Percentiles rank a stretch among this genome's conserved stretches.
Evolutionary conservation across 2,329 filamentous ascomycete genomes (phyloP).

Genomic region (Boeremia lycopersici): DNA sequence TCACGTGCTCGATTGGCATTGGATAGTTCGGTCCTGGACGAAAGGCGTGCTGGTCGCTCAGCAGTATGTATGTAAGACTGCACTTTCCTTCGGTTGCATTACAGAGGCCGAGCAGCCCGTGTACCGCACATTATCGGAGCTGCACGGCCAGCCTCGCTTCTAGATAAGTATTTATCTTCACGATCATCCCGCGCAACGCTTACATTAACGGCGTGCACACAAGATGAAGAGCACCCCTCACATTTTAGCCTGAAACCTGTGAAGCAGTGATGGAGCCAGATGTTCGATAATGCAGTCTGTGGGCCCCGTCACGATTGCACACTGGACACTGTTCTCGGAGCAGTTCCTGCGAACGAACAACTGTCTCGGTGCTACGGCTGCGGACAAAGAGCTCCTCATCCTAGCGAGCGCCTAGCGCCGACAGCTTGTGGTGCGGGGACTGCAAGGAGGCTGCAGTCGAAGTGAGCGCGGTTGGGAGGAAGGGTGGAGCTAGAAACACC

Average conservation of each 20-base stretch:
- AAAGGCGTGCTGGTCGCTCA: neutral
- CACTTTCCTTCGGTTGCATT: neutral
- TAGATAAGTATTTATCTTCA: too few species aligned
- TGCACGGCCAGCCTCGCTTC: too few species aligned
- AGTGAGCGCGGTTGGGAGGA: neutral
- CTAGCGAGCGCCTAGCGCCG: slow-evolving; percentile 16
- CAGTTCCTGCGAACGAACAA: neutral
- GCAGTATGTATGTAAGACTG: neutral
- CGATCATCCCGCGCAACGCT: too few species aligned
- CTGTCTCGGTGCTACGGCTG: slow-evolving; percentile 9
- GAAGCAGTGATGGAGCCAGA: neutral
- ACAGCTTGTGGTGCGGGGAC: slow-evolving; percentile 4
- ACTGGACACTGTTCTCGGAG: neutral
- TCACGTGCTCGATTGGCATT: slow-evolving; percentile 5
- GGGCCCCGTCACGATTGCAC: neutral
- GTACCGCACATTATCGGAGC: too few species aligned
- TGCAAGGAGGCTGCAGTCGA: slow-evolving; percentile 7
- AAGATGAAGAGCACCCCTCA: neutral
- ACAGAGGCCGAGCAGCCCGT: neutral
- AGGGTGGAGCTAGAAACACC: neutral
- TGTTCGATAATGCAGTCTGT: neutral
- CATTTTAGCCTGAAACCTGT: neutral
- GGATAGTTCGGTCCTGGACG: neutral
- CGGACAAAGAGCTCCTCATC: slow-evolving; percentile 14
- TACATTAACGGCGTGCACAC: neutral